Base-by-base conservation (phyloP, 1,284 basidiomycete genomes). In the Ceratobasidium sp. region DNA sequence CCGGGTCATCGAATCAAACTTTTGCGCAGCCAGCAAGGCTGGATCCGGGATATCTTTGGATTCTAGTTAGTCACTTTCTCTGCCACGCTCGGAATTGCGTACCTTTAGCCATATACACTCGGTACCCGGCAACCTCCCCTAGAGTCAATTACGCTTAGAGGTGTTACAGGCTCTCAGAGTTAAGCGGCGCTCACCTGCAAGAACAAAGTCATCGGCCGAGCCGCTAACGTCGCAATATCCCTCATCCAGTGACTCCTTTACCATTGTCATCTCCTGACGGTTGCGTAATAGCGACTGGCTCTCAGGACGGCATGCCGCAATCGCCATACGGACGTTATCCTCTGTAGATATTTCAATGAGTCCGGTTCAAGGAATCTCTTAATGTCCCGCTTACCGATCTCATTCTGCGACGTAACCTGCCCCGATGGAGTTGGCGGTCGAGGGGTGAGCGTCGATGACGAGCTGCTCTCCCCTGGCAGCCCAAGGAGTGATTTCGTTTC, bases 181-280 rank as follows among this genome's bases (percentile, higher is more conserved):
- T n/a, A n/a, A n/a, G n/a, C n/a, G n/a, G n/a, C n/a, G n/a, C 77
- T 68, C 73, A 87, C 91, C 90, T 22, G 89, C 79, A 32, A 84
- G 77, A 31, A 80, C 81, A 56, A 94, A 78, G 77, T 92, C 85
- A 1, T 86, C 87, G 13, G 81, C 81, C 56, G 85, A 82, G 1
- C 91, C 92, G 57, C 87, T 88, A 7, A 88, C 80, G 78, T 95
- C 93, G 73, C 93, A 95, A 76, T 94, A 95, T 2, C 90, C 87
- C 71, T 91, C 88, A 73, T 93, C 84, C 34, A 89, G 74, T 1
- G 86, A 85, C 76, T 96, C 93, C 72, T 87, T 88, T 20, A 95
- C 87, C 56, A 85, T 82, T 72, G 85, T 84, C 84, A 93, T 90
- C 35, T 85, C 81, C 74, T 88, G 82, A 67, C 86, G 80, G 74